Percentiles rank a stretch among this genome's conserved stretches.
Conservation (phyloP, 1,284 basidiomycete genomes). For the Porodaedalea pini region DNA sequence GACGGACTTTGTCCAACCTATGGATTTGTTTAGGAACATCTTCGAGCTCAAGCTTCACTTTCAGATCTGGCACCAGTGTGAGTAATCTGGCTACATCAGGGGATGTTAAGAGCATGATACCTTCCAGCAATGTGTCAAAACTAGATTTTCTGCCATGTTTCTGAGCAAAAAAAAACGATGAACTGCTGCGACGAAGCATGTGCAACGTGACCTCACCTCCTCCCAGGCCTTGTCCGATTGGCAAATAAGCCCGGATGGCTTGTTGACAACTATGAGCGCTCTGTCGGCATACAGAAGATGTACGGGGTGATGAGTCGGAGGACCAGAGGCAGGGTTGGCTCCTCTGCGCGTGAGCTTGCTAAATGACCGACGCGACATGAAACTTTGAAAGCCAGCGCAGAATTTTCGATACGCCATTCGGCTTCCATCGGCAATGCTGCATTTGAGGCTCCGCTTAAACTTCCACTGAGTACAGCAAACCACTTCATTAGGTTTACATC, state of each 20-base stretch:
- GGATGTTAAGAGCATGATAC: background rate
- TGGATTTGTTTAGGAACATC: constrained; percentile 50
- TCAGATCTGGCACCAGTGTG: constrained; percentile 35
- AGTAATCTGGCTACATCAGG: background rate
- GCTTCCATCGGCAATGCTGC: too few species aligned
- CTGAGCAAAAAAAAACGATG: background rate
- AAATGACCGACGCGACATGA: too few species aligned
- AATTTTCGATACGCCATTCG: too few species aligned
- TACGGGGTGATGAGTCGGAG: background rate
- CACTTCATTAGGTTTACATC: too few species aligned
- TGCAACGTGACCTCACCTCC: constrained; percentile 3
- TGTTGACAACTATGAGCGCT: constrained; percentile 54
- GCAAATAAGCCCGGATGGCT: constrained; percentile 56
- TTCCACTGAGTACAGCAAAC: too few species aligned
- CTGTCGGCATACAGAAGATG: constrained; percentile 48
- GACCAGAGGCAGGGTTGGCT: background rate
- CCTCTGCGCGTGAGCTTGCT: too few species aligned
- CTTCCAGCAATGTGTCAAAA: constrained; percentile 15
- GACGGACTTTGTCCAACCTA: constrained; percentile 61
- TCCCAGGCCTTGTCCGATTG: constrained; percentile 36
- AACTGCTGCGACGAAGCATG: too few species aligned
- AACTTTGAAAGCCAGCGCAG: too few species aligned
- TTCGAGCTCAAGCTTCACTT: constrained; percentile 33
- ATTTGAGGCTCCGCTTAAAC: too few species aligned
- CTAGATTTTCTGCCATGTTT: background rate